Conservation (phyloP, 306 rosid species). For the Fragaria iinumae region DNA sequence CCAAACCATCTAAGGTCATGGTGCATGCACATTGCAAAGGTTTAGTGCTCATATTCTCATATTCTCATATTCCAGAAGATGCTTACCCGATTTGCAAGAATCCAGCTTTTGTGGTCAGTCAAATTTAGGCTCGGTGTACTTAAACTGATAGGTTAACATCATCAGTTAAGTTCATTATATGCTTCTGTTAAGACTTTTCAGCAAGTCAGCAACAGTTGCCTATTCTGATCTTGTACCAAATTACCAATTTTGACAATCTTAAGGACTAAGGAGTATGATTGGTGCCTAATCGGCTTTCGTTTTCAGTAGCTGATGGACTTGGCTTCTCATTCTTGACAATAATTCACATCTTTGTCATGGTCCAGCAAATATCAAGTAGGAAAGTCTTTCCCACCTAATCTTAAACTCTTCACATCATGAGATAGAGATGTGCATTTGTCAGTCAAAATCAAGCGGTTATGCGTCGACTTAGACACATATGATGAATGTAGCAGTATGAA, state of each 20-base stretch:
- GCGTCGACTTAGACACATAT: not conserved
- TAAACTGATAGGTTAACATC: not conserved
- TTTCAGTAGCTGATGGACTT: not conserved
- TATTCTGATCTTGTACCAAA: not conserved
- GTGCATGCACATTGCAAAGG: not conserved
- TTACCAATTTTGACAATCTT: not conserved
- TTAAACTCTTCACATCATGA: slow-evolving; percentile 2
- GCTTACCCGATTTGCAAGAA: slow-evolving; percentile 8
- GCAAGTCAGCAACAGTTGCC: not conserved
- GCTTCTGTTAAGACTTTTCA: not conserved
- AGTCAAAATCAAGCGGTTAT: slow-evolving; percentile 2
- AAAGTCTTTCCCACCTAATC: slow-evolving; percentile 10
- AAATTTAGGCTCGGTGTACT: slow-evolving; percentile 2
- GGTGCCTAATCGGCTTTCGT: not conserved
- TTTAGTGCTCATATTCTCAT: not conserved
- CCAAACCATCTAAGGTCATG: not conserved
- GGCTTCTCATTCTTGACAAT: not conserved
- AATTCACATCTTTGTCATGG: slow-evolving; percentile 3
- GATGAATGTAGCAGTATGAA: not conserved
- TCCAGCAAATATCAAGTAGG: not conserved
- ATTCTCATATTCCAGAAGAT: not conserved
- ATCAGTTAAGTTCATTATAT: not conserved
- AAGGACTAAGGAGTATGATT: not conserved
- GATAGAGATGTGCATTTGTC: not conserved
- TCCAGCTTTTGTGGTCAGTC: slow-evolving; percentile 9